Evolutionary conservation across 768 basidiomycete species (phyloP), one percentile per base, ranked within the genome.

Genomic region (Omphalotus guepiniiformis): DNA sequence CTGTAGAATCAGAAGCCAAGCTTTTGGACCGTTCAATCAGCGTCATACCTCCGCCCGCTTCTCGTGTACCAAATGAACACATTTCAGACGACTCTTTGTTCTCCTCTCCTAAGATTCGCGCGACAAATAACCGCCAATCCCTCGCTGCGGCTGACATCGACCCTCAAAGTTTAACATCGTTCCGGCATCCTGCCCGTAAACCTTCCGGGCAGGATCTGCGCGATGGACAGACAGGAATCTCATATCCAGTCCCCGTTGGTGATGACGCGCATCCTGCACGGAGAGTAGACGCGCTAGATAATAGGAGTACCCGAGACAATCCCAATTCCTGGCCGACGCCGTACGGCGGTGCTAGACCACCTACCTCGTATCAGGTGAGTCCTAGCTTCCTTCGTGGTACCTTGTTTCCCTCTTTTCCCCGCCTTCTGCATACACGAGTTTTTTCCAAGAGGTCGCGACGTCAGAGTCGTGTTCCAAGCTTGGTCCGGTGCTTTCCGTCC

Each of bases 401-500:
- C 16, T 16, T 27, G 18, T 25, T 40, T 15, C 39, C 28, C 18
- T 23, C 13, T 23, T 30, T 23, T 11, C 42, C 30, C 26, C 28
- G 18, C 35, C 30, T 11, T 44, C 30, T 21, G 27, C 12, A 15
- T 7, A 21, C 28, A 29, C 6, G 19, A 19, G 9, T 27, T 18
- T 6, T 6, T 27, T 30, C n/a, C n/a, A n/a, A n/a, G n/a, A n/a
- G n/a, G n/a, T n/a, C n/a, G n/a, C n/a, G n/a, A n/a, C n/a, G n/a
- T n/a, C n/a, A n/a, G n/a, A n/a, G n/a, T n/a, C n/a, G n/a, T n/a
- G n/a, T n/a, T n/a, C n/a, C n/a, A n/a, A n/a, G n/a, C n/a, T n/a
- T n/a, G n/a, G n/a, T n/a, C n/a, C n/a, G n/a, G n/a, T n/a, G n/a
- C 30, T 44, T 44, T 34, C 23, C 42, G 29, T 44, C 8, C 30